Evolutionary conservation across 306 rosid genomes (phyloP).

Genomic region (Delonix regia): DNA sequence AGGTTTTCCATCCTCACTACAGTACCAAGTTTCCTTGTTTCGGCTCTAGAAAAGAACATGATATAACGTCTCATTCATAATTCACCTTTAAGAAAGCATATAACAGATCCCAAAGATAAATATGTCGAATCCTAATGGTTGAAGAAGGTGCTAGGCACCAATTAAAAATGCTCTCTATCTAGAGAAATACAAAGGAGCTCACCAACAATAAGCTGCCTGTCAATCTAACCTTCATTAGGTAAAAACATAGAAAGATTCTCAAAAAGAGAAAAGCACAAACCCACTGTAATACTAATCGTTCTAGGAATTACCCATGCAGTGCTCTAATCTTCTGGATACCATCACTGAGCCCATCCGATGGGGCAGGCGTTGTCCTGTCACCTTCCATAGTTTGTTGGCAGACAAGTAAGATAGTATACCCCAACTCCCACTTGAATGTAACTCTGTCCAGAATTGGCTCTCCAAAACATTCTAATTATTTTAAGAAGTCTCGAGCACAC

Average conservation of each 20-base stretch:
- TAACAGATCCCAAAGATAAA: neutral
- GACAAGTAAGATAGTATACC: slow-evolving; percentile 51
- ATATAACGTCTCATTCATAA: neutral
- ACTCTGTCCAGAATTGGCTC: slow-evolving; percentile 47
- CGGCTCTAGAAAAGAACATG: neutral
- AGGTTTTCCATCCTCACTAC: neutral
- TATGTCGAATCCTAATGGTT: neutral
- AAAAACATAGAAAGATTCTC: neutral
- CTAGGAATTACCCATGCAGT: slow-evolving; percentile 67
- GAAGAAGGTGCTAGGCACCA: neutral
- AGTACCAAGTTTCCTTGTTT: neutral
- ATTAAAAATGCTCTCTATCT: neutral
- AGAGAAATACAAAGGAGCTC: neutral
- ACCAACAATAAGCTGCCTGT: neutral
- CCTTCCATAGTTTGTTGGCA: slow-evolving; percentile 64
- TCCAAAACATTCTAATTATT: slow-evolving; percentile 29
- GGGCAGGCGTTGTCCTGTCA: slow-evolving; percentile 53
- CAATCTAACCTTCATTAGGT: neutral
- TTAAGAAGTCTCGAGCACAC: slow-evolving; percentile 40
- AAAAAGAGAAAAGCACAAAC: neutral
- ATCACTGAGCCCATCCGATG: slow-evolving; percentile 54
- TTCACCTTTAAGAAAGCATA: slow-evolving; percentile 10
- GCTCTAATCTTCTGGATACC: slow-evolving; percentile 56
- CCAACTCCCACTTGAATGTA: slow-evolving; percentile 54
- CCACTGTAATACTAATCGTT: slow-evolving; percentile 6